These are phyloP conservation scores for Aspergillus persii DNA, from an alignment of 2,329 filamentous ascomycete species.

Conservation along the genomic window DNA sequence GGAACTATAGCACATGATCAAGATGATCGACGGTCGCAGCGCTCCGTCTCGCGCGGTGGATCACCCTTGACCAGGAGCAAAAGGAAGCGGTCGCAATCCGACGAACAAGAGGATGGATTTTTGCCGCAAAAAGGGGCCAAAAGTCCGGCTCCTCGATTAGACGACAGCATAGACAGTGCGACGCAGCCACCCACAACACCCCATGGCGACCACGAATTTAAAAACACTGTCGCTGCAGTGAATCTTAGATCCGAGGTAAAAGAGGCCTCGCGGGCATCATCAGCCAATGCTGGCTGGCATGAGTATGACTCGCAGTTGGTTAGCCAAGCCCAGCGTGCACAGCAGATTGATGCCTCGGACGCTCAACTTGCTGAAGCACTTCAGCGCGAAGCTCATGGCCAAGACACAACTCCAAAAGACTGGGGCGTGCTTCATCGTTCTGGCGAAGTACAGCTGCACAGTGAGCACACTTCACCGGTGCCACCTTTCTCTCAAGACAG, in stretches of 20 bases:
- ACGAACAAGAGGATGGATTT: conserved; percentile 45
- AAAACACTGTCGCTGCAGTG: conserved; percentile 19
- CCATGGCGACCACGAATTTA: conserved; percentile 20
- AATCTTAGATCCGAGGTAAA: conserved; percentile 28
- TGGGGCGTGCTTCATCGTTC: conserved; percentile 36
- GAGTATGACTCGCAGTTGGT: conserved; percentile 42
- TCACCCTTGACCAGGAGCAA: conserved; percentile 52
- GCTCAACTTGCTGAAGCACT: conserved; percentile 53
- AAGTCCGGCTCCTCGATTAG: conserved; percentile 39
- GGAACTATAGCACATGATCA: conserved; percentile 31
- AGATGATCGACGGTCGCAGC: conserved; percentile 23
- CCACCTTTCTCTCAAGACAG: conserved; percentile 34
- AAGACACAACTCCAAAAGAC: conserved; percentile 34
- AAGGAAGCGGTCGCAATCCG: conserved; percentile 66
- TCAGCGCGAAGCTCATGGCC: conserved; percentile 48
- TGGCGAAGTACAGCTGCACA: conserved; percentile 35
- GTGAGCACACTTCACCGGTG: conserved; percentile 33
- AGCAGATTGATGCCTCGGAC: conserved; percentile 48
- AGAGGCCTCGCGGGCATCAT: conserved; percentile 27
- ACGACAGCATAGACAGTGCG: conserved; percentile 29
- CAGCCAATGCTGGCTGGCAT: conserved; percentile 34
- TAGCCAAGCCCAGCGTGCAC: conserved; percentile 48
- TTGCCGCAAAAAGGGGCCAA: conserved; percentile 34
- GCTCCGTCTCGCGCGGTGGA: conserved; percentile 22
- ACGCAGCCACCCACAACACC: conserved; percentile 15